Evolutionary conservation across 208 protist species (phyloP).

Genomic region (Leishmania martiniquensis): DNA sequence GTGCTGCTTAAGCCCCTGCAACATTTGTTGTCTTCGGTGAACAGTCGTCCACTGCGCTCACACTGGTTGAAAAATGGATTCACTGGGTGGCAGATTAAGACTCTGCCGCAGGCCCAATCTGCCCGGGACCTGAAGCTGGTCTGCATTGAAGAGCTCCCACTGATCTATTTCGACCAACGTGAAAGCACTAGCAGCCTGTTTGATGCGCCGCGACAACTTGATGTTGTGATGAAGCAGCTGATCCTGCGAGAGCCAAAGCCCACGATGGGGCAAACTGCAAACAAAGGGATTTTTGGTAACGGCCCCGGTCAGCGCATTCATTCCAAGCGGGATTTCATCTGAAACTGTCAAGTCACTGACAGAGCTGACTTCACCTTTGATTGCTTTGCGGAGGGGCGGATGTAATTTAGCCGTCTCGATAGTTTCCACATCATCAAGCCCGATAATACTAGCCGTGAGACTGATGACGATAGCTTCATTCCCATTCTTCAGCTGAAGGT

Average conservation of each 20-base stretch:
- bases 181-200: slow-evolving; percentile 36
- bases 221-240: slow-evolving; percentile 76
- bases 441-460: slow-evolving; percentile 66
- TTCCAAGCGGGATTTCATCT: slow-evolving; percentile 61
- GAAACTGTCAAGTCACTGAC: slow-evolving; percentile 7
- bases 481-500: slow-evolving; percentile 66
- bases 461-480: slow-evolving; percentile 86
- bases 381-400: slow-evolving; percentile 38
- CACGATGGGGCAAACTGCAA: slow-evolving; percentile 57
- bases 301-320: slow-evolving; percentile 82
- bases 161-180: slow-evolving; percentile 78
- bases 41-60: slow-evolving; percentile 7
- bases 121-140: slow-evolving; percentile 84
- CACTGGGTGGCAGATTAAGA: slow-evolving; percentile 8
- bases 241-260: slow-evolving; percentile 86
- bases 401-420: slow-evolving; percentile 58
- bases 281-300: slow-evolving; percentile 76
- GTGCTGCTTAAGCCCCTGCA: not conserved
- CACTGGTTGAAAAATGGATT: slow-evolving; percentile 35
- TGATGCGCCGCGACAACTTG: slow-evolving; percentile 25
- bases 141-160: slow-evolving; percentile 88
- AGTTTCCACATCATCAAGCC: slow-evolving; percentile 58
- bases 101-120: slow-evolving; percentile 61
- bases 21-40: not conserved
- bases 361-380: not conserved